These are phyloP conservation scores for Sarcomyxa edulis DNA, from an alignment of 768 basidiomycete genomes.

Conservation along the genomic window DNA sequence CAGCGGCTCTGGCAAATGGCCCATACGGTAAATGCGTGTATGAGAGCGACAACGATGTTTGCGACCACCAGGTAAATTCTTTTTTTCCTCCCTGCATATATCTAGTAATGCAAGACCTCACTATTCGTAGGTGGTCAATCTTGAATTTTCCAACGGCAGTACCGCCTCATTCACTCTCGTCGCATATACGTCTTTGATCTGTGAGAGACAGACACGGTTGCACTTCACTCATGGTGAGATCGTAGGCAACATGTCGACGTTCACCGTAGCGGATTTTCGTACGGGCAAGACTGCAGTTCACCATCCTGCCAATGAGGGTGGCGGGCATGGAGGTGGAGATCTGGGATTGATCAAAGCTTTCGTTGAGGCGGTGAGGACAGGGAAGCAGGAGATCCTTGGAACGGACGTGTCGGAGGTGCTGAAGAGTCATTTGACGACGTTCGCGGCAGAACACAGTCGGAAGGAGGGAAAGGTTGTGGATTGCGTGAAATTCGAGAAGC, in stretches of 20 bases:
- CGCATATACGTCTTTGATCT: slow-evolving; percentile 74
- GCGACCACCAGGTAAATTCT: slow-evolving; percentile 61
- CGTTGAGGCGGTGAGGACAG: slow-evolving; percentile 64
- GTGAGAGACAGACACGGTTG: slow-evolving; percentile 77
- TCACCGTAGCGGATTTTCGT: slow-evolving; percentile 75
- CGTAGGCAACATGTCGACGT: slow-evolving; percentile 76
- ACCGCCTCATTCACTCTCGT: slow-evolving; percentile 90
- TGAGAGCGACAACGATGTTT: slow-evolving; percentile 80
- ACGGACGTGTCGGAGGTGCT: slow-evolving; percentile 67
- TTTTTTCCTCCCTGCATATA: background rate
- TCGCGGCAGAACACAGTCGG: slow-evolving; percentile 81
- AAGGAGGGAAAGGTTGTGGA: slow-evolving; percentile 65
- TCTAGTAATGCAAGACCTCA: background rate
- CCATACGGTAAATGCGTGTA: slow-evolving; percentile 85
- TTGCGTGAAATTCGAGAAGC: slow-evolving; percentile 59
- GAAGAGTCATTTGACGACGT: slow-evolving; percentile 77
- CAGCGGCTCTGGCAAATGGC: slow-evolving; percentile 59
- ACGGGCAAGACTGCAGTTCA: slow-evolving; percentile 39
- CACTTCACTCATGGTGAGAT: slow-evolving; percentile 88
- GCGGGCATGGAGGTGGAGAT: slow-evolving; percentile 85
- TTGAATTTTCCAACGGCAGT: slow-evolving; percentile 77
- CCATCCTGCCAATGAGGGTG: slow-evolving; percentile 51
- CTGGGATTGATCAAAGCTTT: slow-evolving; percentile 70
- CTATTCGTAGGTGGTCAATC: slow-evolving; percentile 63
- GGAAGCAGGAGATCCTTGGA: slow-evolving; percentile 59